Base-by-base conservation (phyloP, 2,329 filamentous ascomycete genomes). In the Aureobasidium pullulans region DNA sequence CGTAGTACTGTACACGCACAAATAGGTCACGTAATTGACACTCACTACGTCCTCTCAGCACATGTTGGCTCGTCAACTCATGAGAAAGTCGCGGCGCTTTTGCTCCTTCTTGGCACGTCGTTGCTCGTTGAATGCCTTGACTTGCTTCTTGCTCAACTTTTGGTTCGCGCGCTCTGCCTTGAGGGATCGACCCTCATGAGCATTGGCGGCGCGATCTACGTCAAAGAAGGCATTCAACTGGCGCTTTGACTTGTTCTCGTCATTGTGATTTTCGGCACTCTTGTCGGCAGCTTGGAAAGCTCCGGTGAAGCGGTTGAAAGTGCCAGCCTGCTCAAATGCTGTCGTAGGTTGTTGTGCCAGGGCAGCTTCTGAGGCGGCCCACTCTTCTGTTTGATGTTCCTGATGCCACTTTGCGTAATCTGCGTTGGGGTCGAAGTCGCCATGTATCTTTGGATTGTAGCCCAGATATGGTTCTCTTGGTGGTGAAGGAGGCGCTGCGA, bases 191-290 rank as follows among this genome's bases (percentile, higher is more conserved):
- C 94, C 94, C 66, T 96, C 87, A 69, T 99, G 92, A 60, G 84
- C 84, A 70, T 96, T 96, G 4, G 92, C 93, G 3, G 91, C 92
- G 4, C 91, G 89, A 72, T 97, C 92, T 44, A 96, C 92, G 70
- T 99, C 93, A 72, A 97, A 99, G 75, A 87, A 97, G 42, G 91
- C 89, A 69, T 89, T 89, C 88, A 97, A 88, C 76, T 97, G 94
- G 46, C 94, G 81, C 54, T 80, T 81, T 62, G 87, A 87, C 79
- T 96, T 96, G 69, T 90, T 88, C 70, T 95, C 90, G 68, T 96
- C 91, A 66, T 85, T 88, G 77, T 92, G 88, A 54, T 86, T 83
- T 57, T 94, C 90, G 1, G 89, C 84, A 3, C 82, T 86, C 63
- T 86, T 77, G 10, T 84, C 81, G 2, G 77, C 77, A 16, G 80